Evolutionary conservation across 2,329 filamentous ascomycete species (phyloP).

Genomic region (Fusarium anguioides): DNA sequence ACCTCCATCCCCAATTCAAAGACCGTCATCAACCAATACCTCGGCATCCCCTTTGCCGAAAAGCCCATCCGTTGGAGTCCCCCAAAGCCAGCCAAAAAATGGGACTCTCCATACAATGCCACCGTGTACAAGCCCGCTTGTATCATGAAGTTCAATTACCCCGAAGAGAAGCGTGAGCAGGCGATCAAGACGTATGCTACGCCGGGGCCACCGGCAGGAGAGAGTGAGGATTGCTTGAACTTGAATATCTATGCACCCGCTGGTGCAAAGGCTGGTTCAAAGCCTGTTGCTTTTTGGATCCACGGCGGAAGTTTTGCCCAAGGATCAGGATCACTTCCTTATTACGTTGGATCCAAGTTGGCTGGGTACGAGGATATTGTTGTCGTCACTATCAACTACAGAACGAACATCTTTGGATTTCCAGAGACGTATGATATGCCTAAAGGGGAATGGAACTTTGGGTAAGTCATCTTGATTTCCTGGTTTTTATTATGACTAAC

Average conservation of each 20-base stretch:
- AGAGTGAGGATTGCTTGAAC: constrained; percentile 50
- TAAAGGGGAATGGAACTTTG: constrained; percentile 33
- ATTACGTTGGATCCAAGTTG: constrained; percentile 56
- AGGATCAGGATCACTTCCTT: constrained; percentile 50
- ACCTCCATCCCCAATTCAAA: constrained; percentile 30
- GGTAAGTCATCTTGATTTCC: constrained; percentile 9
- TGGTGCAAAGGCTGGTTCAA: constrained; percentile 40
- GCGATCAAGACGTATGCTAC: constrained; percentile 34
- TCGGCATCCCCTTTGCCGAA: constrained; percentile 48
- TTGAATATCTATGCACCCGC: constrained; percentile 49
- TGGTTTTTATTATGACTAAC: background rate
- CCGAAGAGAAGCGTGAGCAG: constrained; percentile 23
- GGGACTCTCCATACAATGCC: constrained; percentile 41
- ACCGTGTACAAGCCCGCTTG: constrained; percentile 41
- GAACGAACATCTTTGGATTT: constrained; percentile 57
- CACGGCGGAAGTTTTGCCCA: constrained; percentile 55
- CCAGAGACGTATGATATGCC: constrained; percentile 46
- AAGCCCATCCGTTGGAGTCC: constrained; percentile 43
- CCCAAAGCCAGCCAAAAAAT: constrained; percentile 30
- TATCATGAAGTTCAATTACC: constrained; percentile 42
- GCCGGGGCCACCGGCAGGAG: constrained; percentile 40
- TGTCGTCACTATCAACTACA: constrained; percentile 60
- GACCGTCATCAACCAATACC: constrained; percentile 42
- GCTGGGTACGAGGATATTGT: constrained; percentile 57
- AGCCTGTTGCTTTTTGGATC: constrained; percentile 58